Conservation (phyloP, 768 basidiomycete species). For the Lactarius pseudohatsudake region DNA sequence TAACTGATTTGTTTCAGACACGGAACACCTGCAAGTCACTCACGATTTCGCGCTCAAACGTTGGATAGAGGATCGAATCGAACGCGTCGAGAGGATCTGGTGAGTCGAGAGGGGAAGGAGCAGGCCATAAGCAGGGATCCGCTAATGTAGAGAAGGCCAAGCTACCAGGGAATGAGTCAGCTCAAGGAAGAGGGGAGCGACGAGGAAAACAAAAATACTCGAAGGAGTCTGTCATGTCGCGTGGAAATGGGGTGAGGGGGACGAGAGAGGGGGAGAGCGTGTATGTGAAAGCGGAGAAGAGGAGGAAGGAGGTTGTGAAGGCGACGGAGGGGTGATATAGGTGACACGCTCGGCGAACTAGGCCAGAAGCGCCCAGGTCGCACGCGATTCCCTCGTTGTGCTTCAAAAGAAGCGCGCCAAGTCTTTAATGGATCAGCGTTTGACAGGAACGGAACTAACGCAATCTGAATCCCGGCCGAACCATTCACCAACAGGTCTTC, state of each 20-base stretch:
- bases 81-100: constrained; percentile 14
- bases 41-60: constrained; percentile 31
- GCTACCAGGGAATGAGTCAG: not conserved
- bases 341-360: constrained; percentile 26
- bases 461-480: constrained; percentile 19
- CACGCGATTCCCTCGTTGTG: constrained; percentile 23
- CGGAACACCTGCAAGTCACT: not conserved
- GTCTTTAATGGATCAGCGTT: constrained; percentile 28
- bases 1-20: not conserved
- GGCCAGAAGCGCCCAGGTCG: constrained; percentile 23
- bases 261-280: not conserved
- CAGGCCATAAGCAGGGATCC: constrained; percentile 19
- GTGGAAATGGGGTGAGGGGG: not conserved
- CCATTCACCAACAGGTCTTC: not conserved
- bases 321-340: constrained; percentile 25
- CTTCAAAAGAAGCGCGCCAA: constrained; percentile 23
- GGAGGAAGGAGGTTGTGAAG: constrained; percentile 23
- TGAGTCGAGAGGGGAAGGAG: constrained; percentile 25
- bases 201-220: constrained; percentile 16
- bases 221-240: constrained; percentile 22
- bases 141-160: constrained; percentile 18
- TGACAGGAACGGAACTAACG: constrained; percentile 29
- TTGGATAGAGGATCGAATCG: constrained; percentile 22
- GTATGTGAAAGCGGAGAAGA: constrained; percentile 5
- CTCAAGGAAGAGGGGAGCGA: too few relatives aligned